Percentiles rank a stretch among this genome's conserved stretches.
Evolutionary conservation across 768 basidiomycete species (phyloP).

Genomic region (Scleroderma citrinum): DNA sequence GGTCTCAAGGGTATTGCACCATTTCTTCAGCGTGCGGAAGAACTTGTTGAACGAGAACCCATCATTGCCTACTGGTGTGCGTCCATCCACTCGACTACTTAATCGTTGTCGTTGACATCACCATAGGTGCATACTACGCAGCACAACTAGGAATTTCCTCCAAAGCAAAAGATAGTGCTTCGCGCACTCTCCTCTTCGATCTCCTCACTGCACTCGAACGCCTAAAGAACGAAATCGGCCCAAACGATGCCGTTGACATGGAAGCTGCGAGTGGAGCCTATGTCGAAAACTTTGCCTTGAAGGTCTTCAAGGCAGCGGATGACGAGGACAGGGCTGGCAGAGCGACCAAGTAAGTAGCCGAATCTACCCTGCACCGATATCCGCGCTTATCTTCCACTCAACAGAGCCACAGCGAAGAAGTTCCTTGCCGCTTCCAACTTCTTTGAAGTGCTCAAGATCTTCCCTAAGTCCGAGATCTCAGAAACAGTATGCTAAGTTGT

Average conservation of each 20-base stretch:
- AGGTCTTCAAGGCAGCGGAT: constrained; percentile 84
- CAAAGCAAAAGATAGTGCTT: constrained; percentile 58
- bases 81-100: constrained; percentile 9
- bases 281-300: constrained; percentile 92
- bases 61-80: constrained; percentile 94
- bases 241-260: constrained; percentile 74
- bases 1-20: constrained; percentile 67
- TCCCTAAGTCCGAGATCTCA: constrained; percentile 52
- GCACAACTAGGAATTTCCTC: constrained; percentile 80
- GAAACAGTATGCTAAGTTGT: constrained; percentile 44
- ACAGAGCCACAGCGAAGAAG: constrained; percentile 85
- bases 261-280: constrained; percentile 83
- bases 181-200: constrained; percentile 62
- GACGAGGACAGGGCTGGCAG: constrained; percentile 80
- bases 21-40: constrained; percentile 86
- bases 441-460: constrained; percentile 79
- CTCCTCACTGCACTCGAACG: constrained; percentile 75
- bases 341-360: constrained; percentile 57
- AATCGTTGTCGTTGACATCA: background rate
- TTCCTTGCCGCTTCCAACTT: constrained; percentile 95
- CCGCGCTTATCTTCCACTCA: background rate
- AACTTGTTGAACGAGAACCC: constrained; percentile 76
- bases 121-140: constrained; percentile 81
- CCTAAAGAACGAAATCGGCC: constrained; percentile 69
- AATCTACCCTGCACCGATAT: background rate